Evolutionary conservation across 495 filamentous ascomycete genomes (phyloP).

Genomic region (Neurospora sp.): DNA sequence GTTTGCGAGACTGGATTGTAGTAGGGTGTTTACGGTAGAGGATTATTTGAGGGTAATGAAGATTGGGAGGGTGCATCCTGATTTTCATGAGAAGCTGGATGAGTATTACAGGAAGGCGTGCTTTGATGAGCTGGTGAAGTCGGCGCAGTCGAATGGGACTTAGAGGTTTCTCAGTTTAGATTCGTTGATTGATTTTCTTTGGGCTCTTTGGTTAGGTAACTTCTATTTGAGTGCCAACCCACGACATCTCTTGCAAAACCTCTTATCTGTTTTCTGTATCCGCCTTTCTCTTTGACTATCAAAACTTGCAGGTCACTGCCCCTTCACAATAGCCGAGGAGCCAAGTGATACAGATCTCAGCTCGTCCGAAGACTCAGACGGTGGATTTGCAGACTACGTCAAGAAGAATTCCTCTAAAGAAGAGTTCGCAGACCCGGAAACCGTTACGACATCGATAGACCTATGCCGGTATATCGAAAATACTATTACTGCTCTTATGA

Average conservation of each 20-base stretch:
- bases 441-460: too few relatives aligned
- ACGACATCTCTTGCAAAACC: not conserved
- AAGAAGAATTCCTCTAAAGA: too few relatives aligned
- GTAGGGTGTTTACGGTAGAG: conserved; percentile 24
- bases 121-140: not conserved
- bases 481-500: too few relatives aligned
- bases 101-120: conserved; percentile 15
- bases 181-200: too few relatives aligned
- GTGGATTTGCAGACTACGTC: too few relatives aligned
- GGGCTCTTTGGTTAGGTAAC: not conserved
- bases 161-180: not conserved
- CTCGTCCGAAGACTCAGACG: too few relatives aligned
- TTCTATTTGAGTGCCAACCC: too few relatives aligned
- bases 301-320: not conserved
- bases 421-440: too few relatives aligned
- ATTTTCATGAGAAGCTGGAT: conserved; percentile 11
- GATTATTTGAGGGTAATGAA: conserved; percentile 19
- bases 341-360: too few relatives aligned
- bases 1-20: conserved; percentile 20
- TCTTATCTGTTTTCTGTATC: not conserved
- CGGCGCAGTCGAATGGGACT: not conserved
- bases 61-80: conserved; percentile 20
- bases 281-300: not conserved
- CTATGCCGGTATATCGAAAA: too few relatives aligned
- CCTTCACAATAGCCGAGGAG: not conserved